phyloP scores from a whole-genome alignment of 2,329 filamentous ascomycete genomes.

The Cladosporium sp. region DNA sequence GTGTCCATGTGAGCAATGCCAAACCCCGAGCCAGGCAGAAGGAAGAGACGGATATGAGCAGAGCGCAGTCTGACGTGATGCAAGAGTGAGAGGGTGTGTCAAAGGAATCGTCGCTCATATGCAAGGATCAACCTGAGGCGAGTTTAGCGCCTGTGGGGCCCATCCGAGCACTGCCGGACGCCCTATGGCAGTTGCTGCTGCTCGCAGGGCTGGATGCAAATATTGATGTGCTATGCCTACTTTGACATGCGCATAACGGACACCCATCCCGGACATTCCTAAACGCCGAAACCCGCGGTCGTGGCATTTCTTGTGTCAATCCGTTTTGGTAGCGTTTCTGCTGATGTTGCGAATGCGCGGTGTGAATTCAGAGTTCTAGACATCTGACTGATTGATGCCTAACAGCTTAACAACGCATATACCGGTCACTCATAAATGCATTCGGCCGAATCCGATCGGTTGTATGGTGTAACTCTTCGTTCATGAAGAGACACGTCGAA shows the following conservation, averaged over 20 bases:
- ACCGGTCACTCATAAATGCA: neutral
- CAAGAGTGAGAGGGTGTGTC: neutral
- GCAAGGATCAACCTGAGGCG: slow-evolving; percentile 5
- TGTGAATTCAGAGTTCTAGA: neutral
- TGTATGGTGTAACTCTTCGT: neutral
- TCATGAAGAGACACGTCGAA: too few species aligned
- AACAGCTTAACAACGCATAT: neutral
- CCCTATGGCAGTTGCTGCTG: neutral
- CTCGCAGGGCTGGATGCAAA: slow-evolving; percentile 6
- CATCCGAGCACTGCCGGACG: slow-evolving; percentile 3
- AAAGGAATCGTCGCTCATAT: neutral
- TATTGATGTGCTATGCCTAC: neutral
- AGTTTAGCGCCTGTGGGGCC: neutral
- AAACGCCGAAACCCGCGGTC: too few species aligned
- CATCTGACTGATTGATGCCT: neutral
- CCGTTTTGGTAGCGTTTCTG: too few species aligned
- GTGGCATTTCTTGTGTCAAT: too few species aligned
- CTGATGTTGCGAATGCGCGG: neutral
- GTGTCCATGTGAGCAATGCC: neutral
- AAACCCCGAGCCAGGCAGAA: neutral
- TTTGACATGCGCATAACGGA: neutral
- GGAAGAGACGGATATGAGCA: neutral
- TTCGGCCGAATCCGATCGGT: neutral
- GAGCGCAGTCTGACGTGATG: slow-evolving; percentile 10
- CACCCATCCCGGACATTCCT: neutral